A percentile compares a stretch with the other conserved stretches of the same genome.
Evolutionary conservation across 371 early-diverging fungal species (phyloP).

Genomic region (Rhizopus arrhizus): DNA sequence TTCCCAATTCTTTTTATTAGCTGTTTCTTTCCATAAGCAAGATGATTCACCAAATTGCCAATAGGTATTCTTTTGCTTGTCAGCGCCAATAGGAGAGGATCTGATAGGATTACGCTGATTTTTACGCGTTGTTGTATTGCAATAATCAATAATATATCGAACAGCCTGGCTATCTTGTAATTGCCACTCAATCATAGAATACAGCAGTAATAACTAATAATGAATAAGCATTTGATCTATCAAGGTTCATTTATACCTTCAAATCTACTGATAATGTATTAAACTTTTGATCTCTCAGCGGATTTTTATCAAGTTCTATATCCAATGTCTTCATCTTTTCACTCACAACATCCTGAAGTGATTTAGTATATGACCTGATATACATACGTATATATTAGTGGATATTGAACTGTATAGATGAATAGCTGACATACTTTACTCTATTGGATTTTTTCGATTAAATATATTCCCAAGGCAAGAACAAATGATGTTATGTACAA

Average conservation of each 20-base stretch:
- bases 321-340: slow-evolving; percentile 37
- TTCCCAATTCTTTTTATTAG: slow-evolving; percentile 16
- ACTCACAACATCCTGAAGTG: slow-evolving; percentile 33
- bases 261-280: slow-evolving; percentile 18
- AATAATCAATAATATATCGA: slow-evolving; percentile 26
- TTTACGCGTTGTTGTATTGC: slow-evolving; percentile 5
- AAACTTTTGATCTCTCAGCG: slow-evolving; percentile 31
- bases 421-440: slow-evolving; percentile 26
- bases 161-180: slow-evolving; percentile 43
- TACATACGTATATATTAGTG: neutral
- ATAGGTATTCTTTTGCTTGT: slow-evolving; percentile 34
- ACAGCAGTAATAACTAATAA: slow-evolving; percentile 34
- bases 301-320: slow-evolving; percentile 39
- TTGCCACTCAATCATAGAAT: slow-evolving; percentile 48
- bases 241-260: slow-evolving; percentile 31
- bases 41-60: slow-evolving; percentile 48
- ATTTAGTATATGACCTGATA: slow-evolving; percentile 21
- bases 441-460: slow-evolving; percentile 43
- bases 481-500: slow-evolving; percentile 35
- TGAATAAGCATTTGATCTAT: neutral
- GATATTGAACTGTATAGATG: neutral
- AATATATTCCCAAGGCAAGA: slow-evolving; percentile 40
- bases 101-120: slow-evolving; percentile 28
- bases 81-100: slow-evolving; percentile 29
- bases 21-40: slow-evolving; percentile 41